Evolutionary conservation across 164 flowering plant genomes (phyloP).

Genomic region (Houttuynia cordata): DNA sequence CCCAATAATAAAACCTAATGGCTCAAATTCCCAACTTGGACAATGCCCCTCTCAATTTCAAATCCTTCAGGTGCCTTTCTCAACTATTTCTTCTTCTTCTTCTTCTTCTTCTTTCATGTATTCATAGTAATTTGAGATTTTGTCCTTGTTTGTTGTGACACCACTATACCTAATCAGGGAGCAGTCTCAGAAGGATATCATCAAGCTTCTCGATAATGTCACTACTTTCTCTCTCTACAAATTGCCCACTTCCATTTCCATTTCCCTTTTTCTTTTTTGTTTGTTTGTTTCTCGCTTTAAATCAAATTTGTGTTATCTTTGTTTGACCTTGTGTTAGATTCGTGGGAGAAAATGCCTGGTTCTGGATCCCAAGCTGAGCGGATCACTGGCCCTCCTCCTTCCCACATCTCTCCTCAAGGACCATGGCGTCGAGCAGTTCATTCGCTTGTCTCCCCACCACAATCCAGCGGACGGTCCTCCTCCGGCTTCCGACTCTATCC

Average conservation of each 20-base stretch:
- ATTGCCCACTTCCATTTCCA: too few species aligned
- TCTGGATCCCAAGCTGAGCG: slow-evolving; percentile 86
- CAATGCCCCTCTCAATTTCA: slow-evolving; percentile 68
- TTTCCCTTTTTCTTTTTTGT: background rate
- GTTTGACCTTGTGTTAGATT: slow-evolving; percentile 36
- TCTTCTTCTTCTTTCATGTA: too few species aligned
- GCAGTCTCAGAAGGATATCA: slow-evolving; percentile 80
- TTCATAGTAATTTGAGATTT: too few species aligned
- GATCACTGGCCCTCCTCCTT: slow-evolving; percentile 62
- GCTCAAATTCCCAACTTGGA: slow-evolving; percentile 86
- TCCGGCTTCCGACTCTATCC: slow-evolving; percentile 60
- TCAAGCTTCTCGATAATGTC: slow-evolving; percentile 67
- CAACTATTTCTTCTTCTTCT: too few species aligned
- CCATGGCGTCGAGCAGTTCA: slow-evolving; percentile 52
- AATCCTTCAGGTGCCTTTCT: slow-evolving; percentile 69
- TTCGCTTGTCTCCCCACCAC: background rate
- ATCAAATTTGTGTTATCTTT: background rate
- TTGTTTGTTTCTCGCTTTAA: background rate
- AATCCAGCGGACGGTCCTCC: slow-evolving; percentile 18
- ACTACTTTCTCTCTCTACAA: too few species aligned
- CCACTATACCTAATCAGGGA: slow-evolving; percentile 65
- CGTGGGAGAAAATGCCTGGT: slow-evolving; percentile 86
- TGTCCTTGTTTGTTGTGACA: background rate
- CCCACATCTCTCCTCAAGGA: slow-evolving; percentile 81
- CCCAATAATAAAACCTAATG: too few species aligned